These are phyloP conservation scores for Eragrostis curvula DNA, from an alignment of 176 grass and related monocot species.

Conservation along the genomic window DNA sequence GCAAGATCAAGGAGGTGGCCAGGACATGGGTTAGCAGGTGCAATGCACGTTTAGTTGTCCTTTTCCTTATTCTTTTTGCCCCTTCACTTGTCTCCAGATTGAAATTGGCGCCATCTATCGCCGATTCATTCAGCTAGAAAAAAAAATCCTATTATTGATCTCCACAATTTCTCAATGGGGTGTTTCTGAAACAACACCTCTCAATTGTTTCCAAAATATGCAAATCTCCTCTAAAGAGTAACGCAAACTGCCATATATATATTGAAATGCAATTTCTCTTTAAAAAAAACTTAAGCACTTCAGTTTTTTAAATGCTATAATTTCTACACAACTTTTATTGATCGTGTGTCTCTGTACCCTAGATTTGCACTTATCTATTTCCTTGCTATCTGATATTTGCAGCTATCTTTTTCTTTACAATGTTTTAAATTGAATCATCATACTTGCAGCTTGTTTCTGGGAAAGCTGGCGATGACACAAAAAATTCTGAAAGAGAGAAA, in stretches of 20 bases:
- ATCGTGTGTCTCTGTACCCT: background rate
- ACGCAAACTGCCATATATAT: background rate
- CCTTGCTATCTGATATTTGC: slow-evolving; percentile 3
- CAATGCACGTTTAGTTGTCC: too few species aligned
- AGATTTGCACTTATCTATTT: slow-evolving; percentile 13
- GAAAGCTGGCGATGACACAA: slow-evolving; percentile 74
- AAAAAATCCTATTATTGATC: background rate
- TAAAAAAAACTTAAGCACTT: background rate
- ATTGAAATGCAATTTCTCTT: background rate
- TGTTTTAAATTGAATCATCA: slow-evolving; percentile 2
- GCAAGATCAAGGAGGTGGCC: too few species aligned
- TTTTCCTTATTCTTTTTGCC: too few species aligned
- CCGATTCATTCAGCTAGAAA: background rate
- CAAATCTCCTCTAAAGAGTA: background rate
- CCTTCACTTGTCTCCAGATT: too few species aligned
- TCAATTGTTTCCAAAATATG: background rate
- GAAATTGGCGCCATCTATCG: background rate
- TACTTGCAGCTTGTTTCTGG: slow-evolving; percentile 81
- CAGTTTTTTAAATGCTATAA: background rate
- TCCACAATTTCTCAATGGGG: background rate
- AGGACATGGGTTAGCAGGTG: too few species aligned
- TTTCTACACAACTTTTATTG: background rate
- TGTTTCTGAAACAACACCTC: background rate
- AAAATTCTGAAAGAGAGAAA: slow-evolving; percentile 84
- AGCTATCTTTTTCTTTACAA: background rate